Evolutionary conservation across 257 asterid genomes (phyloP), one percentile per base, ranked within the genome.

Genomic region (Salvia splendens): DNA sequence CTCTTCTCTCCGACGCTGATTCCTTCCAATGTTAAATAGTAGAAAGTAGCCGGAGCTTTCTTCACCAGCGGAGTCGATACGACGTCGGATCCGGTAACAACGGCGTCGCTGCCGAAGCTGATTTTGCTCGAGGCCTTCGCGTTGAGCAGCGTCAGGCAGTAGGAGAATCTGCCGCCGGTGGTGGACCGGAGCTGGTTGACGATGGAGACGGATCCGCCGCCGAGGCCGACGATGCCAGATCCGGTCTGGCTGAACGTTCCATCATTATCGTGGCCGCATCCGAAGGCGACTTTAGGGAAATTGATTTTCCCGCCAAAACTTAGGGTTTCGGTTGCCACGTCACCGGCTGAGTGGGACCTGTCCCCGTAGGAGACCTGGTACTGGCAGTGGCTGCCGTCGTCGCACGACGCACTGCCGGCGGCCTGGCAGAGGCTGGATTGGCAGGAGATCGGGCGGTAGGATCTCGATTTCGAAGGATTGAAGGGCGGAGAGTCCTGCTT

Each of bases 201-300:
- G 4, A 88, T 76, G 0, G 93, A 88, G 0, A 84, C 2, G 0
- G 75, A 1, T 4, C 93, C 90, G 0, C 80, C 86, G 2, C 91
- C 87, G 3, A 86, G 84, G 2, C 96, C 96, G 6, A 88, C 52
- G 4, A 88, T 77, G 0, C 96, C 96, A 0, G 91, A 66, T 4
- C 75, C 81, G 0, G 12, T 3, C 6, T 20, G 63, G 5, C 72
- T 57, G 55, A 89, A 85, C 0, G 78, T 75, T 2, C 95, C 96
- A 0, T 0, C 57, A 28, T 83, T 85, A 0, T 67, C n/a, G 45
- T 66, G 74, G 3, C 90, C 96, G 20, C 92, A 86, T 1, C 92
- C 96, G 24, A 88, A 86, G 10, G 68, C 69, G 6, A 79, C 75
- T 6, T 73, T 66, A 1, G 74, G 78, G 7, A 83, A 76, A 0